Conservation (phyloP, 2,329 filamentous ascomycete species). For the Alternaria sp. region DNA sequence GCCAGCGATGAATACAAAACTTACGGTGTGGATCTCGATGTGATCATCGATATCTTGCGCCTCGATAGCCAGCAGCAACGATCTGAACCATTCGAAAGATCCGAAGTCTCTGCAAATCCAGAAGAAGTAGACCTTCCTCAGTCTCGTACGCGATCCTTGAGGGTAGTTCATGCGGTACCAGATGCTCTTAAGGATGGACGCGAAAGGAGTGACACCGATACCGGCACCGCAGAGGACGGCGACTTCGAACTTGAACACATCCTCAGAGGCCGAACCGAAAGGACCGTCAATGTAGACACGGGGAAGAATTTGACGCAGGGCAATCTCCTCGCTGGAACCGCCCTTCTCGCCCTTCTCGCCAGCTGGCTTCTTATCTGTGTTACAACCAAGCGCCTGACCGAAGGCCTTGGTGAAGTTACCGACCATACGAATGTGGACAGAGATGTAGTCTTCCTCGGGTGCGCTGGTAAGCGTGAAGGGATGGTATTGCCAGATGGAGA, state of each 20-base stretch:
- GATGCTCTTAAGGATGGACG: conserved; percentile 74
- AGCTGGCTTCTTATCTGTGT: conserved; percentile 65
- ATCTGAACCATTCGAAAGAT: conserved; percentile 89
- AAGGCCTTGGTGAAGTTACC: conserved; percentile 79
- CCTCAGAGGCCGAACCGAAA: conserved; percentile 84
- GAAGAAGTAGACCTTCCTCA: conserved; percentile 90
- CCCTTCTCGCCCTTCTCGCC: conserved; percentile 58
- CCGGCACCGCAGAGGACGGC: conserved; percentile 59
- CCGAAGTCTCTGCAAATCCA: conserved; percentile 90
- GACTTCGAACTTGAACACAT: conserved; percentile 75
- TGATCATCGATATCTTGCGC: conserved; percentile 82
- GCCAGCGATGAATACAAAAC: conserved; percentile 14
- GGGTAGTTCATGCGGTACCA: conserved; percentile 94
- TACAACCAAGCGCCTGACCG: conserved; percentile 75
- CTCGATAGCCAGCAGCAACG: conserved; percentile 81
- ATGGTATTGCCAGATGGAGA: conserved; percentile 88
- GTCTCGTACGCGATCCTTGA: conserved; percentile 72
- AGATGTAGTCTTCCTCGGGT: conserved; percentile 89
- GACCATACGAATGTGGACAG: conserved; percentile 81
- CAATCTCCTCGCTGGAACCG: conserved; percentile 68
- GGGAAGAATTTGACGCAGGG: conserved; percentile 76
- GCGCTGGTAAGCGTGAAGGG: conserved; percentile 87
- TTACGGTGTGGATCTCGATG: conserved; percentile 82
- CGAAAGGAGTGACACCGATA: conserved; percentile 61
- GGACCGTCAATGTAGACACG: conserved; percentile 84